phyloP scores from a whole-genome alignment of 495 filamentous ascomycete genomes.

The Penicillium cosmopolitanum region DNA sequence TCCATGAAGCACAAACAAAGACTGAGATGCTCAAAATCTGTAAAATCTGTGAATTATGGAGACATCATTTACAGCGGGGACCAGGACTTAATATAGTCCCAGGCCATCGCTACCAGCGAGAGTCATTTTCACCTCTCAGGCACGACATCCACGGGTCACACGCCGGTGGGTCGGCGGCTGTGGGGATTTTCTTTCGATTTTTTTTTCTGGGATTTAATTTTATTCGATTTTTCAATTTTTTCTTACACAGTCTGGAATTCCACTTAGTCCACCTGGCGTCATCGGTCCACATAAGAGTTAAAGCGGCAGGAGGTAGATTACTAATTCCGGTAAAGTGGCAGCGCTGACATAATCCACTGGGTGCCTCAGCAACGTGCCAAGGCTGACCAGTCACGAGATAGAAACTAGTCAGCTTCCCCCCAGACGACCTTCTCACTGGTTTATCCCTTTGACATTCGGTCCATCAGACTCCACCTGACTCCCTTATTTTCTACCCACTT shows the following conservation, averaged over 20 bases:
- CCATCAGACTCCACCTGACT: conserved; percentile 1
- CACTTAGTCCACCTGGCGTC: conserved; percentile 16
- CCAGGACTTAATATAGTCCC: conserved; percentile 21
- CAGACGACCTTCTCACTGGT: conserved; percentile 3
- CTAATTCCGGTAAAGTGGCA: background rate
- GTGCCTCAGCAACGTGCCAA: conserved; percentile 17
- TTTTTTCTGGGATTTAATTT: conserved; percentile 23
- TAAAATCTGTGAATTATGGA: conserved; percentile 10
- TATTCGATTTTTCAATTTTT: conserved; percentile 28
- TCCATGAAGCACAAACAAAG: conserved; percentile 23
- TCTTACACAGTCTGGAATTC: conserved; percentile 12
- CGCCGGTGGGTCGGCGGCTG: conserved; percentile 21
- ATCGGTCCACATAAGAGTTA: conserved; percentile 9
- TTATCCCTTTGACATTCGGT: background rate
- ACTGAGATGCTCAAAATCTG: conserved; percentile 8
- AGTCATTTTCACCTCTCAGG: conserved; percentile 24
- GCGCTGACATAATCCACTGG: conserved; percentile 9
- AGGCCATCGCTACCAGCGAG: conserved; percentile 11
- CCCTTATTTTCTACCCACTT: background rate
- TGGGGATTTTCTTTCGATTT: conserved; percentile 21
- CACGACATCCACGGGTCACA: conserved; percentile 37
- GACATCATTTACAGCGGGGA: conserved; percentile 15
- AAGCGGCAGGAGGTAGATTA: conserved; percentile 8
- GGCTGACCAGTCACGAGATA: conserved; percentile 1
- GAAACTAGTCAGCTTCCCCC: background rate